Evolutionary conservation across 441 rosid genomes (phyloP).

Genomic region (Eruca vesicaria): DNA sequence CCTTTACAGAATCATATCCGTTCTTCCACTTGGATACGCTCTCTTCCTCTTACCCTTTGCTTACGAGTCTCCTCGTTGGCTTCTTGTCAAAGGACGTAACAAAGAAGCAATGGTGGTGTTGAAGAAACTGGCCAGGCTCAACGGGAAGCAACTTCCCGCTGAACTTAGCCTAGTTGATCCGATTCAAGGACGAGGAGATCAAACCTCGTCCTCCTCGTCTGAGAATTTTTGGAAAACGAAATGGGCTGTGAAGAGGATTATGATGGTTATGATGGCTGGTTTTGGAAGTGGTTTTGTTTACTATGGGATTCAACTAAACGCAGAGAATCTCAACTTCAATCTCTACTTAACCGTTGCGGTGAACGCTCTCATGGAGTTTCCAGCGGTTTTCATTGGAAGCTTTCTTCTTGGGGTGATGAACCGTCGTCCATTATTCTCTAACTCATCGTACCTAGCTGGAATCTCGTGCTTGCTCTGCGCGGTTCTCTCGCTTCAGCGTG

Average conservation of each 20-base stretch:
- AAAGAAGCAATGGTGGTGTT: slow-evolving; percentile 56
- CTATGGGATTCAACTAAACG: slow-evolving; percentile 66
- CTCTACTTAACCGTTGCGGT: slow-evolving; percentile 54
- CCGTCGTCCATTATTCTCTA: slow-evolving; percentile 47
- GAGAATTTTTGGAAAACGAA: slow-evolving; percentile 57
- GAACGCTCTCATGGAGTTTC: slow-evolving; percentile 73
- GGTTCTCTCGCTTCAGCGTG: slow-evolving; percentile 33
- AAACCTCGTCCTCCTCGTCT: background rate
- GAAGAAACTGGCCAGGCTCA: slow-evolving; percentile 41
- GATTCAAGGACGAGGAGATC: background rate
- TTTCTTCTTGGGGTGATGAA: slow-evolving; percentile 47
- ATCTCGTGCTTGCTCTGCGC: slow-evolving; percentile 51
- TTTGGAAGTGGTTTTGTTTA: slow-evolving; percentile 73
- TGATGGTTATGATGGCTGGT: slow-evolving; percentile 54
- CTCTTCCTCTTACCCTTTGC: slow-evolving; percentile 44
- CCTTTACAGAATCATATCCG: slow-evolving; percentile 45
- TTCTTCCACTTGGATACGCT: slow-evolving; percentile 48
- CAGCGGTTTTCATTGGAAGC: slow-evolving; percentile 53
- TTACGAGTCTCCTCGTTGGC: slow-evolving; percentile 79
- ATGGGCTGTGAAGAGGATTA: slow-evolving; percentile 63
- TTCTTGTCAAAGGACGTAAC: slow-evolving; percentile 45
- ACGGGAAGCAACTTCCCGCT: slow-evolving; percentile 48
- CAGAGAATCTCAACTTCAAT: slow-evolving; percentile 57
- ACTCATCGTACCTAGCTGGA: slow-evolving; percentile 50
- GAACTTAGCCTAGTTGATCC: slow-evolving; percentile 44